These are phyloP conservation scores for Botrytis tulipae DNA, from an alignment of 2,329 filamentous ascomycete species.

Conservation along the genomic window DNA sequence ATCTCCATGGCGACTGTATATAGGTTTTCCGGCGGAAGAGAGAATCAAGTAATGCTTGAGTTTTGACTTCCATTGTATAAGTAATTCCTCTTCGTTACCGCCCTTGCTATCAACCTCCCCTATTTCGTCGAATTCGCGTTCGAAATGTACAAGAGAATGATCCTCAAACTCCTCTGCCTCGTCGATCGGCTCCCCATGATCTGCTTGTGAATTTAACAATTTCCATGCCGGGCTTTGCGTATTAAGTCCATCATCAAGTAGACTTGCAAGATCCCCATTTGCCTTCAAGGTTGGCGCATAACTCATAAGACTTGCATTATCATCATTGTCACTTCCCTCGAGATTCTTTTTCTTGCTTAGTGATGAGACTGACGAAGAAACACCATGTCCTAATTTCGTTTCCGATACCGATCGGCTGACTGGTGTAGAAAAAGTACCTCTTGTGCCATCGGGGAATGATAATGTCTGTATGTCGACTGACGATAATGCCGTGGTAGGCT, in stretches of 20 bases:
- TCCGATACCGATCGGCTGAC: constrained; percentile 35
- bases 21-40: constrained; percentile 93
- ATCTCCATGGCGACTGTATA: constrained; percentile 94
- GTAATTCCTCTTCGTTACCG: constrained; percentile 51
- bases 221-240: constrained; percentile 67
- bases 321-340: constrained; percentile 49
- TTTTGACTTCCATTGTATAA: constrained; percentile 83
- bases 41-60: constrained; percentile 96
- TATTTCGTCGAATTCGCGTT: constrained; percentile 74
- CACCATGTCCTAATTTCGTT: constrained; percentile 32
- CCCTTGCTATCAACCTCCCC: constrained; percentile 55
- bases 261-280: constrained; percentile 75
- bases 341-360: constrained; percentile 35
- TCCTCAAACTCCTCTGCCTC: constrained; percentile 50
- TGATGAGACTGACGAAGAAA: constrained; percentile 30
- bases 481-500: constrained; percentile 81
- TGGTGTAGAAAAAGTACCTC: constrained; percentile 58
- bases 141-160: constrained; percentile 64
- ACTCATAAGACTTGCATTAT: constrained; percentile 51
- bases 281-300: constrained; percentile 46
- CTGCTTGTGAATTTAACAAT: constrained; percentile 61
- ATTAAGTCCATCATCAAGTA: constrained; percentile 70
- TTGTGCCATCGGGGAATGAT: constrained; percentile 66
- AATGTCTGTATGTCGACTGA: constrained; percentile 77
- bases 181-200: constrained; percentile 56